Evolutionary conservation across 192 early-diverging fungal species (phyloP), one percentile per base, ranked within the genome.

Genomic region (Funneliformis geosporum): DNA sequence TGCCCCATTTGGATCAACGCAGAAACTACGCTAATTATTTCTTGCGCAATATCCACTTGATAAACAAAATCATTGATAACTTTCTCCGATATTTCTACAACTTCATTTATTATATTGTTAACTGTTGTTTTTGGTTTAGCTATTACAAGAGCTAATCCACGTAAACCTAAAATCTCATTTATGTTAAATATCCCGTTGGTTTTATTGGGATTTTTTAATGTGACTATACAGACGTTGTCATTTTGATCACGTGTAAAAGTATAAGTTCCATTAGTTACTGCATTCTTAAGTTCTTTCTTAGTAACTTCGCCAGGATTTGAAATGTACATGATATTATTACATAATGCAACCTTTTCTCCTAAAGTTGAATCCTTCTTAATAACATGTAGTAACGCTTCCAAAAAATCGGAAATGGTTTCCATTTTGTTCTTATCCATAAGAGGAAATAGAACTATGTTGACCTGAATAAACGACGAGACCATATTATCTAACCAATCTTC

Each of bases 21-120:
- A 23, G 75, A 50, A 18, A 38, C 64, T 2, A 81, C 8, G 23
- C n/a, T 50, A 25, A 77, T 42, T 21, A 81, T 81, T 18, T 81
- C 60, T 16, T 76, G 66, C 8, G 42, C 64, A 27, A 76, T 27
- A 71, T 81, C 74, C 43, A 81, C 73, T 47, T 81, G 80, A 62
- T 2, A 1, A 39, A 81, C 80, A 69, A 81, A 81, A 25, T 76
- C 50, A 25, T 38, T n/a, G n/a, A n/a, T n/a, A n/a, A n/a, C n/a
- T n/a, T n/a, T n/a, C n/a, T n/a, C n/a, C n/a, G n/a, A n/a, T n/a
- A n/a, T n/a, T n/a, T n/a, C n/a, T n/a, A n/a, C n/a, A n/a, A n/a
- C n/a, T n/a, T n/a, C n/a, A n/a, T n/a, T n/a, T n/a, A 10, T 33
- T 43, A 25, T 70, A 25, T 7, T 2, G 8, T 78, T 23, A 14